These are phyloP conservation scores for Fomes fomentarius DNA, from an alignment of 1,284 basidiomycete species.

Conservation along the genomic window DNA sequence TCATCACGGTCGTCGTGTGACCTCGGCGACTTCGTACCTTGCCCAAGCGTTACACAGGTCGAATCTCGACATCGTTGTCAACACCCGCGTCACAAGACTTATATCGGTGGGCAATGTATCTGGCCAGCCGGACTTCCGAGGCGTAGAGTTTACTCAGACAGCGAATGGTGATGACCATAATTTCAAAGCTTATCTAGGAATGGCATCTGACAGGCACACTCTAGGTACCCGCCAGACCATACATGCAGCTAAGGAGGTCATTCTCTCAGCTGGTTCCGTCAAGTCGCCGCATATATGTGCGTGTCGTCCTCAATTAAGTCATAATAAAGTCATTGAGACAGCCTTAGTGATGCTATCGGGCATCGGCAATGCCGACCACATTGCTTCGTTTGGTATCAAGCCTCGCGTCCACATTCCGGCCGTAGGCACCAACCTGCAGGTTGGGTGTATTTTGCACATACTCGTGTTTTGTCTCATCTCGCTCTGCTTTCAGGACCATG, in stretches of 20 bases:
- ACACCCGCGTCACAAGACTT: constrained; percentile 40
- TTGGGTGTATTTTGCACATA: background rate
- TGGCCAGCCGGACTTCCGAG: constrained; percentile 27
- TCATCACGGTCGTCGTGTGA: constrained; percentile 27
- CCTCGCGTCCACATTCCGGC: constrained; percentile 36
- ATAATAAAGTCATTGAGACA: background rate
- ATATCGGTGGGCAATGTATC: background rate
- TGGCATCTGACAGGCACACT: too few relatives aligned
- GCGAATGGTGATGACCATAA: constrained; percentile 16
- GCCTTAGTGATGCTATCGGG: constrained; percentile 20
- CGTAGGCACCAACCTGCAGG: constrained; percentile 36
- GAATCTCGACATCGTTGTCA: constrained; percentile 45
- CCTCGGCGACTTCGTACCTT: constrained; percentile 33
- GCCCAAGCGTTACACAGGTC: constrained; percentile 32
- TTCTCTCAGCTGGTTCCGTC: constrained; percentile 22
- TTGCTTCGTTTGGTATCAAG: constrained; percentile 26
- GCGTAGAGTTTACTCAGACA: constrained; percentile 36
- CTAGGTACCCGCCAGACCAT: constrained; percentile 15
- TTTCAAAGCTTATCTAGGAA: too few relatives aligned
- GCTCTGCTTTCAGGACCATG: constrained; percentile 35
- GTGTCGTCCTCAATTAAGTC: background rate
- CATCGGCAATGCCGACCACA: constrained; percentile 15
- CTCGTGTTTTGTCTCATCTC: background rate
- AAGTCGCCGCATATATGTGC: constrained; percentile 38
- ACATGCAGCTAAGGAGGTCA: constrained; percentile 26